Evolutionary conservation across 208 protist species (phyloP).

Genomic region (Histomonas meleagridis): DNA sequence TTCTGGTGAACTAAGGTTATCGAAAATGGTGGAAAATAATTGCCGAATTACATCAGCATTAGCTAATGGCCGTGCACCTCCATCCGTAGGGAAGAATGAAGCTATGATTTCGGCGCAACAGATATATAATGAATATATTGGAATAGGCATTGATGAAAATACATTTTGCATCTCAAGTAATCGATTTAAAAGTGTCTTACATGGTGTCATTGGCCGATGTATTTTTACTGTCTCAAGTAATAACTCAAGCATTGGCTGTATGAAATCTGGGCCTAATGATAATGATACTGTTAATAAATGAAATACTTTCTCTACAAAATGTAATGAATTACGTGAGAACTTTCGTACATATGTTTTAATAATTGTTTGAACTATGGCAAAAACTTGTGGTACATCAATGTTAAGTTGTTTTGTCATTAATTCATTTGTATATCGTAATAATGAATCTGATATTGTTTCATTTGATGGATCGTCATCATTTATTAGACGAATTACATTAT

Average conservation of each 20-base stretch:
- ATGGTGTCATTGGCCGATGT: not conserved
- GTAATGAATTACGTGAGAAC: not conserved
- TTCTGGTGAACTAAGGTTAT: not conserved
- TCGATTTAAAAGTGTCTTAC: not conserved
- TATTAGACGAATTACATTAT: not conserved
- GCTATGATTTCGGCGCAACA: not conserved
- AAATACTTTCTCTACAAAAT: not conserved
- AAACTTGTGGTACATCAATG: too few relatives aligned
- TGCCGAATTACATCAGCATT: too few relatives aligned
- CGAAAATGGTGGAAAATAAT: not conserved
- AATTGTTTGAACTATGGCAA: not conserved
- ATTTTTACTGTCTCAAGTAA: not conserved
- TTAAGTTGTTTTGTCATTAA: too few relatives aligned
- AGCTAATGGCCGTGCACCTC: not conserved
- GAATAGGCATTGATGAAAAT: not conserved
- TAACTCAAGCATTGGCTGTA: not conserved
- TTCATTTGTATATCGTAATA: not conserved
- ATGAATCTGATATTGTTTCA: not conserved
- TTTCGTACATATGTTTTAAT: not conserved
- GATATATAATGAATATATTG: not conserved
- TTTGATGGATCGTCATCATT: not conserved
- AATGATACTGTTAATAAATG: not conserved
- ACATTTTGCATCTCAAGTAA: not conserved
- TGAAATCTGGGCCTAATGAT: not conserved
- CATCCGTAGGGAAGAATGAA: not conserved